Percentiles rank a stretch among this genome's conserved stretches.
phyloP scores from a whole-genome alignment of 2,329 filamentous ascomycete genomes.

The Sordariomycetes sp. region DNA sequence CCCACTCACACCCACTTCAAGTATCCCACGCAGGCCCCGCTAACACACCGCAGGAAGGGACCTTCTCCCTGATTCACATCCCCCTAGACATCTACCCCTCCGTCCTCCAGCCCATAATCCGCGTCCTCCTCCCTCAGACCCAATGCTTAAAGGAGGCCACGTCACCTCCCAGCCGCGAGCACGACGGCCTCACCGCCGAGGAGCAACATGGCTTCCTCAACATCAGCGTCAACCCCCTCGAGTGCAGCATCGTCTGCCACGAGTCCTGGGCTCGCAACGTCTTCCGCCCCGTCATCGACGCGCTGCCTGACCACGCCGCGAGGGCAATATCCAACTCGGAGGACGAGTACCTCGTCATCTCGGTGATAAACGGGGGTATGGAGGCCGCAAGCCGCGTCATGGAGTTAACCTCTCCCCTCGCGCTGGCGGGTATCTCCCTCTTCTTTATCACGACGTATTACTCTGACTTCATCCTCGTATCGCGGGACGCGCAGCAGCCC shows the following conservation, averaged over 20 bases:
- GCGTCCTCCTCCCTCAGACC: conserved; percentile 60
- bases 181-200: conserved; percentile 34
- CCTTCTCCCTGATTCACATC: conserved; percentile 81
- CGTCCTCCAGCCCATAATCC: conserved; percentile 79
- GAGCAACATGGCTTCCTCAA: conserved; percentile 75
- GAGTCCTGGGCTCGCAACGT: conserved; percentile 58
- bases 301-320: conserved; percentile 40
- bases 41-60: conserved; percentile 55
- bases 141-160: conserved; percentile 18
- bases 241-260: conserved; percentile 86
- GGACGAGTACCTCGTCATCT: conserved; percentile 79
- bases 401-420: conserved; percentile 80
- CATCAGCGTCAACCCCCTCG: conserved; percentile 80
- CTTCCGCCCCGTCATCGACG: conserved; percentile 58
- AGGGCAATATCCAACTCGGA: conserved; percentile 58
- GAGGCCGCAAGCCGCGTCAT: conserved; percentile 86
- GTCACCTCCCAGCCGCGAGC: conserved; percentile 16
- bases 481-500: conserved; percentile 55
- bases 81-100: conserved; percentile 64
- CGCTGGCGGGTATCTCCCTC: conserved; percentile 85
- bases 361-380: conserved; percentile 78
- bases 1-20: neutral
- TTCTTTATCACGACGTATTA: conserved; percentile 99
- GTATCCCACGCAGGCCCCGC: conserved; percentile 11
- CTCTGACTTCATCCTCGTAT: conserved; percentile 90